phyloP scores from a whole-genome alignment of 2,329 filamentous ascomycete genomes.

The Penicillium decumbens region DNA sequence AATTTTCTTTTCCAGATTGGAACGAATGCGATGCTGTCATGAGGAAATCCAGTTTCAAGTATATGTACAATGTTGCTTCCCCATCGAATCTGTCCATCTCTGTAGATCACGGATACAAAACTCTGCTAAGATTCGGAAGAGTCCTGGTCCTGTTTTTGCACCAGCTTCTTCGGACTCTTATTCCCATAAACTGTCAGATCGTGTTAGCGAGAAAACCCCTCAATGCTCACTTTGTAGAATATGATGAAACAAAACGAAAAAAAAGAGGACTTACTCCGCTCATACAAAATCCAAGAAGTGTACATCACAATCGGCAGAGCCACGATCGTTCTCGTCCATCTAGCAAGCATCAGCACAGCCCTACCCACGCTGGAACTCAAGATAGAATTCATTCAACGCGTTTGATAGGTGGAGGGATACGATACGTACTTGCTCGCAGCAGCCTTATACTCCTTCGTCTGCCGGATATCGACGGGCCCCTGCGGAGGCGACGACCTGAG shows the following conservation, averaged over 20 bases:
- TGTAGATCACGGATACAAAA: not conserved
- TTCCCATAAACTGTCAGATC: slow-evolving; percentile 24
- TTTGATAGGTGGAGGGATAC: too few relatives aligned
- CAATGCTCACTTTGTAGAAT: too few relatives aligned
- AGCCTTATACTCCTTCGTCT: slow-evolving; percentile 41
- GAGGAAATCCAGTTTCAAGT: not conserved
- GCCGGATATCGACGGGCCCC: slow-evolving; percentile 31
- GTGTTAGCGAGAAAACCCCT: not conserved
- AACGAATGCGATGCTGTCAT: not conserved
- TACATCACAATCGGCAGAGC: slow-evolving; percentile 31
- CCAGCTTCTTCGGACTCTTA: slow-evolving; percentile 17
- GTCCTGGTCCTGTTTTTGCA: not conserved
- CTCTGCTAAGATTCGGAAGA: not conserved
- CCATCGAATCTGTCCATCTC: not conserved
- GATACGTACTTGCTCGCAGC: slow-evolving; percentile 35
- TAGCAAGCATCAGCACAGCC: slow-evolving; percentile 6
- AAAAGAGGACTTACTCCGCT: slow-evolving; percentile 26
- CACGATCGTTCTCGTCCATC: slow-evolving; percentile 33
- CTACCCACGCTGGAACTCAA: not conserved
- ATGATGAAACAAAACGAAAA: not conserved
- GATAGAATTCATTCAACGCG: too few relatives aligned
- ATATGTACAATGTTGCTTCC: not conserved
- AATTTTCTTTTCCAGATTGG: not conserved
- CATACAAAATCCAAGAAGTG: slow-evolving; percentile 33
- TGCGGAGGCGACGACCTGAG: slow-evolving; percentile 9